A percentile compares a stretch with the other conserved stretches of the same genome.
phyloP scores from a whole-genome alignment of 768 basidiomycete genomes.

The Clitopilus passeckerianus region DNA sequence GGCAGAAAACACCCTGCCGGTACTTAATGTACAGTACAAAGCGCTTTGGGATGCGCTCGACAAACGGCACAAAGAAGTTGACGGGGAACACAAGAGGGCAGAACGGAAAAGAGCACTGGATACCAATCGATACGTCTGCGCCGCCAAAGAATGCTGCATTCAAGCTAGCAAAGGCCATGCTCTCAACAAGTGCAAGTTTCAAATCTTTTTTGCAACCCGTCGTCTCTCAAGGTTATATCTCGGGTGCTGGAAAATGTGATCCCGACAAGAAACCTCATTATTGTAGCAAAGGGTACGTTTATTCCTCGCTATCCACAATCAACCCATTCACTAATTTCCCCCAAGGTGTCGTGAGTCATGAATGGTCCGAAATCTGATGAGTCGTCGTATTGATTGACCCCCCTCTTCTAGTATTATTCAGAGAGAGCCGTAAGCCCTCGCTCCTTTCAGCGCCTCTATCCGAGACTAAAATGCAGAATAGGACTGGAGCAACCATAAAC shows the following conservation, averaged over 20 bases:
- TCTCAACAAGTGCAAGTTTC: conserved; percentile 17
- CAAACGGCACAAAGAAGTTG: conserved; percentile 12
- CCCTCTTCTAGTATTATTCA: background rate
- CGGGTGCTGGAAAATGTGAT: conserved; percentile 25
- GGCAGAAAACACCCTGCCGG: conserved; percentile 1
- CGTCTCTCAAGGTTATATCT: background rate
- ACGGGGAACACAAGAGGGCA: conserved; percentile 11
- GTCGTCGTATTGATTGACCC: too few species aligned
- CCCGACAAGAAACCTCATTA: conserved; percentile 25
- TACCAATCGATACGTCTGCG: conserved; percentile 22
- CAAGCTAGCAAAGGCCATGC: conserved; percentile 20
- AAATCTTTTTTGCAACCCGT: too few species aligned
- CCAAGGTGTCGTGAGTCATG: conserved; percentile 6
- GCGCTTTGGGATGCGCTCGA: conserved; percentile 15
- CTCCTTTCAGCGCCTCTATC: too few species aligned
- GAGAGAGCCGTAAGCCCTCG: conserved; percentile 7
- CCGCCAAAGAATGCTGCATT: conserved; percentile 18
- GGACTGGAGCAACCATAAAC: conserved; percentile 32
- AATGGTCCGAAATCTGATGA: background rate
- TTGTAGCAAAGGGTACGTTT: conserved; percentile 23
- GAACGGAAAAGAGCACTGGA: conserved; percentile 18
- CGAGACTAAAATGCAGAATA: too few species aligned
- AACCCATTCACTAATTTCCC: background rate
- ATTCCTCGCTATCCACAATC: background rate
- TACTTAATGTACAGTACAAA: conserved; percentile 15